Evolutionary conservation across 2,329 filamentous ascomycete genomes (phyloP), one percentile per base, ranked within the genome.

Genomic region (Ceratocystis diversiconidia): DNA sequence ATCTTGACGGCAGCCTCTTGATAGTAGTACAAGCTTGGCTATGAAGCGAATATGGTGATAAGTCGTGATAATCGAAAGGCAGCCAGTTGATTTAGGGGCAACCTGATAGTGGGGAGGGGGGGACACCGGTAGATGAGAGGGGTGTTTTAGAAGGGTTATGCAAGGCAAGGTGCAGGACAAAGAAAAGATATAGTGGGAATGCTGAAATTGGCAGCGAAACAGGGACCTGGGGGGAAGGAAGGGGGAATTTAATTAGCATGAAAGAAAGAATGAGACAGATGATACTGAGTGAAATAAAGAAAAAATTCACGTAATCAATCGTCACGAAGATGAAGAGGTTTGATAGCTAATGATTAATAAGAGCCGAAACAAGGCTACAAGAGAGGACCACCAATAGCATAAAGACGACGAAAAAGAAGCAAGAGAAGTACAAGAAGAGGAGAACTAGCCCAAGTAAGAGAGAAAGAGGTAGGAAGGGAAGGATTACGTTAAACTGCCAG

Each of bases 71-170:
- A 30, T 30, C 7, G 28, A 32, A 30, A 32, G 12, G 17, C 55
- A n/a, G 55, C 28, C 55, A 59, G 10, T n/a, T 32, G 55, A 36
- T 36, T 36, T 59, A 36, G 55, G 30, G 55, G 25, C 55, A 59
- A 36, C 28, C 28, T 59, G 55, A 36, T 59, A 59, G 55, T 59
- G 55, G 55, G 28, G 52, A 28, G 25, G 28, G 52, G 28, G 17
- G 7, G 52, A 7, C 5, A 30, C 52, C 25, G 52, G 19, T 12
- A 50, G 22, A 50, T 19, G 48, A n/a, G 52, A n/a, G 52, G 52
- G 22, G 52, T 30, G 52, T 57, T 57, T 57, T 30, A 57, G 52
- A 57, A 57, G 52, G 52, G 52, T 57, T 32, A 32, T 57, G 52
- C 52, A 57, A 32, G 52, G 7, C 52, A 32, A 28, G 12, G 15